Evolutionary conservation across 2,329 filamentous ascomycete species (phyloP), one percentile per base, ranked within the genome.

Genomic region (Rhinocladiella similis): DNA sequence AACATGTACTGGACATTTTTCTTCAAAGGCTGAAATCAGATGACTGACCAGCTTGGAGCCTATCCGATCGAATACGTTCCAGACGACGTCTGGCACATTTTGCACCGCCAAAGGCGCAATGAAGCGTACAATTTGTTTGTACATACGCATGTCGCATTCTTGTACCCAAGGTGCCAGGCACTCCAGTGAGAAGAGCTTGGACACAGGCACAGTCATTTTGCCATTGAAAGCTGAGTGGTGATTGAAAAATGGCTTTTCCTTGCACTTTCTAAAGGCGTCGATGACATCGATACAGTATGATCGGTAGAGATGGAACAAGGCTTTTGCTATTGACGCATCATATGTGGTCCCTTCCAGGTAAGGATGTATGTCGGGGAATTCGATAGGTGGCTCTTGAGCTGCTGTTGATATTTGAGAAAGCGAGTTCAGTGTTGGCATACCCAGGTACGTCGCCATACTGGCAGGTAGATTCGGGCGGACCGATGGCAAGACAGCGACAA

Each of bases 241-340:
- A 63, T 95, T 90, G 70, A 96, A 96, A 71, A 99, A 96, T 5
- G 91, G 93, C 75, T 96, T 96, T 72, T 97, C 91, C 69, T 94
- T 95, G 80, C 93, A 97, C 72, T 90, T 97, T 27, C 94, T 89
- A 60, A 99, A 91, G 66, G 91, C 93, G 73, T 99, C 94, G 29
- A 99, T 89, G 4, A 99, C 82, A 1, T 92, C 97, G 13, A 94
- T 97, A 71, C 92, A 96, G 70, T 97, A 93, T 2, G 93, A 94
- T 48, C 91, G 86, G 70, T 99, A 99, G 20, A 97, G 80, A 3
- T 93, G 92, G 36, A 86, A 85, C 19, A 99, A 78, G 3, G 91
- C 92, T 66, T 89, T 89, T 22, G 91, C 92, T 6, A 91, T 88
- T 68, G 97, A 93, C 1, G 83, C 79, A 70, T 99, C 94, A 5